A percentile compares a stretch with the other conserved stretches of the same genome.
phyloP scores from a whole-genome alignment of 768 basidiomycete species.

The Pleurotus tuber-regium region DNA sequence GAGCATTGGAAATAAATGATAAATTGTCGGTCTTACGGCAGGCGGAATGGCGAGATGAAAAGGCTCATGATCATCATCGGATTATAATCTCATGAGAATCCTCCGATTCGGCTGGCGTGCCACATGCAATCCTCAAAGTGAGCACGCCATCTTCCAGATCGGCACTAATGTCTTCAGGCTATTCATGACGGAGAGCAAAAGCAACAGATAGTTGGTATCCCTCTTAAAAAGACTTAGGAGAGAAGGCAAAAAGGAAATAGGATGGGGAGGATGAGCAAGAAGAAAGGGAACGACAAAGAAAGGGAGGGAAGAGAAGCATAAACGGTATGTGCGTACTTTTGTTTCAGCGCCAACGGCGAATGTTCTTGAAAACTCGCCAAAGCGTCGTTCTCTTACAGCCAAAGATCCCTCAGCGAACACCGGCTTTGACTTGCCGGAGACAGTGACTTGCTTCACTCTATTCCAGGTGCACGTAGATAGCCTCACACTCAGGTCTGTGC shows the following conservation, averaged over 20 bases:
- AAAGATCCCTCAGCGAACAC: constrained; percentile 33
- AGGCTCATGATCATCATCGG: constrained; percentile 33
- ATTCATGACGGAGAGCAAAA: constrained; percentile 17
- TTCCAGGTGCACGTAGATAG: constrained; percentile 62
- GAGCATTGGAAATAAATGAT: too few relatives aligned
- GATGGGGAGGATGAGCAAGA: constrained; percentile 8
- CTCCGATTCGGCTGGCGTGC: constrained; percentile 40
- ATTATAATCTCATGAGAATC: constrained; percentile 51
- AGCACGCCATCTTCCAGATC: constrained; percentile 62
- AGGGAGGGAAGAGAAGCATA: constrained; percentile 13
- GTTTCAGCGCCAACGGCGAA: constrained; percentile 55
- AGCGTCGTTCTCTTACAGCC: constrained; percentile 49
- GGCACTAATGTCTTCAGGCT: constrained; percentile 52
- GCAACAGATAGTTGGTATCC: constrained; percentile 15
- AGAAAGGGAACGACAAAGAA: constrained; percentile 15
- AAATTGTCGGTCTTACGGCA: not conserved
- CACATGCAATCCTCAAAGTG: constrained; percentile 50
- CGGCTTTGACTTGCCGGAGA: constrained; percentile 45
- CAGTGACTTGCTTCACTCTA: constrained; percentile 57
- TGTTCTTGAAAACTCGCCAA: constrained; percentile 46
- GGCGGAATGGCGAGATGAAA: constrained; percentile 1
- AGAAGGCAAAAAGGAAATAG: constrained; percentile 13
- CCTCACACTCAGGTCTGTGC: constrained; percentile 52
- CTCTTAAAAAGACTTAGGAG: constrained; percentile 17
- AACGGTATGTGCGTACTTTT: constrained; percentile 40